These are phyloP conservation scores for Diplodia scrobiculata DNA, from an alignment of 2,329 filamentous ascomycete genomes.

Conservation along the genomic window DNA sequence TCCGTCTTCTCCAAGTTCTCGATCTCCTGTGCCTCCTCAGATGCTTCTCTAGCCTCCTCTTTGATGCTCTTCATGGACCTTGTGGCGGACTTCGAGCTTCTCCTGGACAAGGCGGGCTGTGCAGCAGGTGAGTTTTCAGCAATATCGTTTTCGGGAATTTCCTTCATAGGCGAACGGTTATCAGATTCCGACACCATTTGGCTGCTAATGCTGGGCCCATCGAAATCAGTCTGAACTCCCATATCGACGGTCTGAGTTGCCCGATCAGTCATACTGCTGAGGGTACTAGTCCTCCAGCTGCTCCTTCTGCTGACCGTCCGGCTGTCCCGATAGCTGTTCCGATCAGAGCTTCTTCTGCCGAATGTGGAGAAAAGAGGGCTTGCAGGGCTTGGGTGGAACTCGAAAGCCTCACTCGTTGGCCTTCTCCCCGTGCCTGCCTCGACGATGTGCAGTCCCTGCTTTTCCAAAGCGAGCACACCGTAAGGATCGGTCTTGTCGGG, in stretches of 20 bases:
- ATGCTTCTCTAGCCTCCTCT: conserved; percentile 29
- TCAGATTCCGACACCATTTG: conserved; percentile 22
- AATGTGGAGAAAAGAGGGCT: conserved; percentile 69
- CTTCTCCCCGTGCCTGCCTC: conserved; percentile 79
- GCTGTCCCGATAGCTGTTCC: conserved; percentile 56
- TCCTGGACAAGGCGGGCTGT: neutral
- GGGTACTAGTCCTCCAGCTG: conserved; percentile 72
- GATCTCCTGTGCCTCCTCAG: neutral
- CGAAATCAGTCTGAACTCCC: conserved; percentile 62
- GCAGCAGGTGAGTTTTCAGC: conserved; percentile 29
- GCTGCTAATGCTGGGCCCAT: conserved; percentile 35
- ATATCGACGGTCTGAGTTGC: conserved; percentile 67
- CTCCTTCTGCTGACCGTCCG: conserved; percentile 48
- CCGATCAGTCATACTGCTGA: conserved; percentile 63
- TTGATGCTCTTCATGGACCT: conserved; percentile 12
- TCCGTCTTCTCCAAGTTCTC: neutral
- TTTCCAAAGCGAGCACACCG: conserved; percentile 85
- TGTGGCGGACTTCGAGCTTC: neutral
- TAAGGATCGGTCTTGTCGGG: conserved; percentile 81
- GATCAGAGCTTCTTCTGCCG: conserved; percentile 68
- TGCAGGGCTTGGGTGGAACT: conserved; percentile 73
- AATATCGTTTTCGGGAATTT: conserved; percentile 42
- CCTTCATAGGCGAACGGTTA: conserved; percentile 37
- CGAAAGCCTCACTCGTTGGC: conserved; percentile 77
- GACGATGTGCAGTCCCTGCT: conserved; percentile 83